Percentiles rank a stretch among this genome's conserved stretches.
Evolutionary conservation across 2,329 filamentous ascomycete genomes (phyloP).

Genomic region (Podosphaera xanthii): DNA sequence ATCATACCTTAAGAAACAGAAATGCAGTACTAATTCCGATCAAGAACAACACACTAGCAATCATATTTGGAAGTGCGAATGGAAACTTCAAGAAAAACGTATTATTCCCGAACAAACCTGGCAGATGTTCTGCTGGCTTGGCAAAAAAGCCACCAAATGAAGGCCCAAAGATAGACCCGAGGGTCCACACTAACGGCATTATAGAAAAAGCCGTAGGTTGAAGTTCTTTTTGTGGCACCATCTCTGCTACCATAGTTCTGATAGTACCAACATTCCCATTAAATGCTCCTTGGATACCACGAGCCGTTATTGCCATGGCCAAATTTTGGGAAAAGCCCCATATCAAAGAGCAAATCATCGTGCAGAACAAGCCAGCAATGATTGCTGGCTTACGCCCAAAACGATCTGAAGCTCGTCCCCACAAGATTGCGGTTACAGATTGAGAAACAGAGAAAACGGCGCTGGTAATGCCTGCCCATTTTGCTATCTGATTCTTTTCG

Average conservation of each 20-base stretch:
- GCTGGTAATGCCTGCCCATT: constrained; percentile 57
- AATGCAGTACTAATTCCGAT: constrained; percentile 50
- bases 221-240: constrained; percentile 68
- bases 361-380: constrained; percentile 47
- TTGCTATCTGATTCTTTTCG: constrained; percentile 46
- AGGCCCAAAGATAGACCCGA: constrained; percentile 74
- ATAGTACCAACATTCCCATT: constrained; percentile 93
- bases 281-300: constrained; percentile 57
- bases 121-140: constrained; percentile 54
- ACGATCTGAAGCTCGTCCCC: constrained; percentile 55
- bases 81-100: constrained; percentile 54
- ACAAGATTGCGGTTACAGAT: constrained; percentile 46
- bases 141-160: constrained; percentile 72
- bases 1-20: constrained; percentile 48
- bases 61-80: constrained; percentile 65
- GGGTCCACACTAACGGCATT: constrained; percentile 78
- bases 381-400: constrained; percentile 70
- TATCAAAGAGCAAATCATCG: constrained; percentile 58
- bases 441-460: constrained; percentile 52
- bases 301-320: constrained; percentile 54
- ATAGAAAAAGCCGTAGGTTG: constrained; percentile 78
- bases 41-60: constrained; percentile 54
- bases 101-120: constrained; percentile 41
- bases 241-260: constrained; percentile 74
- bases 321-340: constrained; percentile 71